Evolutionary conservation across 805 yeast species (phyloP).

Genomic region (Candida succiphila): DNA sequence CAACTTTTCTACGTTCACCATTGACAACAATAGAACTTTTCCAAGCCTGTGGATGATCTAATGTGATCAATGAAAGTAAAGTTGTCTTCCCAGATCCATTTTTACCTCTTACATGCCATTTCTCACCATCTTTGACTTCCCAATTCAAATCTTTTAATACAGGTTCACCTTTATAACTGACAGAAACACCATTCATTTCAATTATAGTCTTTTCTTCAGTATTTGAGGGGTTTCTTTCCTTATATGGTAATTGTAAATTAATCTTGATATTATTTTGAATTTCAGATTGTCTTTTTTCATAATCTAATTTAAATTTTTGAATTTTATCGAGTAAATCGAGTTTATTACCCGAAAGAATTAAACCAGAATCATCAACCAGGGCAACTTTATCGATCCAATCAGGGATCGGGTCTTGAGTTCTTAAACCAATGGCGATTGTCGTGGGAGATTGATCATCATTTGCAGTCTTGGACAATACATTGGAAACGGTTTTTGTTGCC

Average conservation of each 20-base stretch:
- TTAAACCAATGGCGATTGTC: constrained; percentile 60
- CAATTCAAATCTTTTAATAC: constrained; percentile 55
- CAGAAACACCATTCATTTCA: constrained; percentile 52
- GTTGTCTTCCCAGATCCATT: constrained; percentile 96
- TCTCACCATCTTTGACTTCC: constrained; percentile 60
- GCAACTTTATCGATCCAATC: constrained; percentile 72
- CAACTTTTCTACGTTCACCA: constrained; percentile 64
- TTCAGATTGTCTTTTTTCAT: constrained; percentile 14
- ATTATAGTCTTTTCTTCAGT: constrained; percentile 18
- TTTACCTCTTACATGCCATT: constrained; percentile 83
- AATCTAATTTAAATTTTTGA: constrained; percentile 7
- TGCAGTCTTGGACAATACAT: constrained; percentile 26
- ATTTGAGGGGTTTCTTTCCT: not conserved
- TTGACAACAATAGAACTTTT: constrained; percentile 52
- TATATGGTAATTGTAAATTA: constrained; percentile 1
- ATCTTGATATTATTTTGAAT: constrained; percentile 6
- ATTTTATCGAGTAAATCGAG: not conserved
- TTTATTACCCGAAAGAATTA: constrained; percentile 20
- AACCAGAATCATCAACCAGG: constrained; percentile 47
- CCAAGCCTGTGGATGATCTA: constrained; percentile 98
- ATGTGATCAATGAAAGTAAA: constrained; percentile 68
- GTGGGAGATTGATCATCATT: constrained; percentile 31
- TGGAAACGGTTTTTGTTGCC: constrained; percentile 52
- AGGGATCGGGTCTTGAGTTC: constrained; percentile 71
- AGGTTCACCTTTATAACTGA: constrained; percentile 53